phyloP scores from a whole-genome alignment of 2,329 filamentous ascomycete genomes.

The Penicillium thymicola region DNA sequence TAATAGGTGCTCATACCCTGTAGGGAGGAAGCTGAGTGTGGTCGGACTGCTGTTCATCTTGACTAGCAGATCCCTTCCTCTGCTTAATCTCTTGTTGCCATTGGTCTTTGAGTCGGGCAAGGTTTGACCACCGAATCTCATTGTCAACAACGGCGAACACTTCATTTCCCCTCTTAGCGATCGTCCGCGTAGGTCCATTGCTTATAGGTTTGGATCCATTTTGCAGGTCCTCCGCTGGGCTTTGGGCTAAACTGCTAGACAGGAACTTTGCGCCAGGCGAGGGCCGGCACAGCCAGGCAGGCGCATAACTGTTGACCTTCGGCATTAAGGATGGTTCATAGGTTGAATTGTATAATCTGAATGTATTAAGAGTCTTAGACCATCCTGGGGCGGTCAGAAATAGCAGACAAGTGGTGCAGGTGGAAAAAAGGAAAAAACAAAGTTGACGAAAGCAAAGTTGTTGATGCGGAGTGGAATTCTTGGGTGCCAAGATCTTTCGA shows the following conservation, averaged over 20 bases:
- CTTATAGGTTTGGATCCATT: conserved; percentile 25
- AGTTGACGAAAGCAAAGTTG: conserved; percentile 9
- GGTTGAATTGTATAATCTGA: background rate
- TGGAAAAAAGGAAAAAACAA: background rate
- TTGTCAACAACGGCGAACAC: conserved; percentile 85
- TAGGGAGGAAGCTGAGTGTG: conserved; percentile 37
- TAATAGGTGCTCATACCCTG: conserved; percentile 24
- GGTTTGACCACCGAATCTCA: conserved; percentile 87
- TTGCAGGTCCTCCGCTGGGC: conserved; percentile 26
- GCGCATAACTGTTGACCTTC: conserved; percentile 79
- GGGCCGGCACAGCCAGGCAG: conserved; percentile 77
- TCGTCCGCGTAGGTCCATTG: conserved; percentile 54
- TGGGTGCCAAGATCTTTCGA: conserved; percentile 22
- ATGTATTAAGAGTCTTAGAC: background rate
- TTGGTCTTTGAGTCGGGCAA: conserved; percentile 71
- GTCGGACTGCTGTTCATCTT: conserved; percentile 22
- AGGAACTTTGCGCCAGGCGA: conserved; percentile 78
- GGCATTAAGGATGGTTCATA: conserved; percentile 59
- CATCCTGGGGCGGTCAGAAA: conserved; percentile 7
- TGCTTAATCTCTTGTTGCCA: conserved; percentile 43
- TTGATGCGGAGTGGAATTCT: conserved; percentile 24
- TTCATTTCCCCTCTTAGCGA: conserved; percentile 80
- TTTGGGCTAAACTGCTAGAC: conserved; percentile 49
- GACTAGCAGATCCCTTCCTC: conserved; percentile 25
- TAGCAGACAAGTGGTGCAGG: background rate